These are phyloP conservation scores for Cryptococcus hybrid DNA, from an alignment of 1,284 basidiomycete species.

Conservation along the genomic window DNA sequence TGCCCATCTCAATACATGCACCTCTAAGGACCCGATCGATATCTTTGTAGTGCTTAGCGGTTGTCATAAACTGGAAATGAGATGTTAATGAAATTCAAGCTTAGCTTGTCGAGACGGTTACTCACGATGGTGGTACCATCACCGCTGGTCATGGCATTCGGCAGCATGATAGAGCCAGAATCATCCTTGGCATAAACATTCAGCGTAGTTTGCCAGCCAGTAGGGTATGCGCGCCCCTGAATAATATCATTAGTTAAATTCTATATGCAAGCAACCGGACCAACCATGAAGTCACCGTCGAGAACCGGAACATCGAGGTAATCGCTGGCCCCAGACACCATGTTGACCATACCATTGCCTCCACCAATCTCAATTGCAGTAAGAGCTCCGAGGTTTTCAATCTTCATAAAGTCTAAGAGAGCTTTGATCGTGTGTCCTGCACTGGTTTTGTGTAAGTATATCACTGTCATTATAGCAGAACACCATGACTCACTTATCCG, in stretches of 20 bases:
- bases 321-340: constrained; percentile 46
- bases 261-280: neutral
- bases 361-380: constrained; percentile 53
- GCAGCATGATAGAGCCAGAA: constrained; percentile 21
- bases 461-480: neutral
- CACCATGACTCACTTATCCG: constrained; percentile 4
- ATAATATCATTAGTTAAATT: neutral
- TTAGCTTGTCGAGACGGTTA: neutral
- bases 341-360: constrained; percentile 58
- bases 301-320: constrained; percentile 49
- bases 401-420: constrained; percentile 14
- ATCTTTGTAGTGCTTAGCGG: constrained; percentile 24
- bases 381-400: constrained; percentile 18
- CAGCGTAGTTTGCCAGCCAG: constrained; percentile 32
- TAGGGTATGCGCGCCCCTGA: constrained; percentile 24
- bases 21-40: constrained; percentile 24
- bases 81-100: neutral
- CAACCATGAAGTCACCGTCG: constrained; percentile 52
- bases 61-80: constrained; percentile 19
- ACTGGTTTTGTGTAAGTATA: neutral
- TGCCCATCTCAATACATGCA: constrained; percentile 39
- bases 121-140: constrained; percentile 25
- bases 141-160: constrained; percentile 24
- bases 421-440: neutral
- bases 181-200: constrained; percentile 29